Conservation (phyloP, 2,329 filamentous ascomycete species). For the Raffaelea arxii region DNA sequence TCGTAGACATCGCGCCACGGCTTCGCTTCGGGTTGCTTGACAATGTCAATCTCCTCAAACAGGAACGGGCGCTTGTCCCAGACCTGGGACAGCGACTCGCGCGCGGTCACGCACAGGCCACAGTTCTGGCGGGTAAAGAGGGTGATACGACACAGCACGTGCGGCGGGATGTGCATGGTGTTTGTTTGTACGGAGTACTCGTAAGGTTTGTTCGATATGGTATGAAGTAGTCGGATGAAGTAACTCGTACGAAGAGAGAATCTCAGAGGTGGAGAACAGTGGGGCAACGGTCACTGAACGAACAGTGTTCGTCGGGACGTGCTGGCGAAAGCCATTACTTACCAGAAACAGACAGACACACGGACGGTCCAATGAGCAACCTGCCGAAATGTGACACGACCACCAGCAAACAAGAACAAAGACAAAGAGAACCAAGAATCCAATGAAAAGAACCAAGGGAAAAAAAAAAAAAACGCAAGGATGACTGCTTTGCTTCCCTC, state of each 20-base stretch:
- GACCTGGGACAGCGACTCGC: constrained; percentile 56
- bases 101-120: constrained; percentile 60
- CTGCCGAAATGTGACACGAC: too few species aligned
- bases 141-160: constrained; percentile 55
- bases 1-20: constrained; percentile 67
- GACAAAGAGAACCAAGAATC: too few species aligned
- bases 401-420: too few species aligned
- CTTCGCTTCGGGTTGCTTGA: constrained; percentile 45
- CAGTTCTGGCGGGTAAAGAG: constrained; percentile 67
- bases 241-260: too few species aligned
- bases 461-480: too few species aligned
- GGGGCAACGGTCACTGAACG: neutral
- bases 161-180: constrained; percentile 40
- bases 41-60: constrained; percentile 61
- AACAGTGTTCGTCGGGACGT: too few species aligned
- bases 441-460: too few species aligned
- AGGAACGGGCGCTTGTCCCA: constrained; percentile 58
- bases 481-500: too few species aligned
- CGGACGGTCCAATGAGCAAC: too few species aligned
- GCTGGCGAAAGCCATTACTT: too few species aligned
- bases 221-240: neutral
- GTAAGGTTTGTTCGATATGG: neutral
- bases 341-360: too few species aligned
- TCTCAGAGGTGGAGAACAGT: neutral
- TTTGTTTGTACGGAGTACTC: neutral